Conservation (phyloP, 202 grass and related monocot genomes). For the Brachypodium distachyon region DNA sequence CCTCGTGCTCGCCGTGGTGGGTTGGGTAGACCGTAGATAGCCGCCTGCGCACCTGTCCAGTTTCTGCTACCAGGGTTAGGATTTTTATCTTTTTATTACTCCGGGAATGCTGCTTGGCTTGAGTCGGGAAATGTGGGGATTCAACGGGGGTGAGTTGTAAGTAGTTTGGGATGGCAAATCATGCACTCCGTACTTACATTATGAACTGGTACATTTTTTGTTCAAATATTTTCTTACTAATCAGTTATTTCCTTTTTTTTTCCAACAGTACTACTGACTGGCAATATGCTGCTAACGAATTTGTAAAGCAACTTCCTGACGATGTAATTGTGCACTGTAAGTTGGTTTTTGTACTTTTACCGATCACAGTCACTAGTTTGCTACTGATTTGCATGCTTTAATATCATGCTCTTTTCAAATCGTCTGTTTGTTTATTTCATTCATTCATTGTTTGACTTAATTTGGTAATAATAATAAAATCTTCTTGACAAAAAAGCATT, state of each 20-base stretch:
- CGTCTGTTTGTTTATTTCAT: not conserved
- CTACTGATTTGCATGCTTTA: not conserved
- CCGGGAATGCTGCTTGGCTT: not conserved
- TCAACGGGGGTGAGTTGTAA: too few species aligned
- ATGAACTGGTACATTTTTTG: not conserved
- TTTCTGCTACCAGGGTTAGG: not conserved
- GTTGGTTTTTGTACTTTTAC: constrained; percentile 6
- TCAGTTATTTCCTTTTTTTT: not conserved
- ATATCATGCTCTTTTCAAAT: not conserved
- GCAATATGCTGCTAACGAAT: constrained; percentile 64
- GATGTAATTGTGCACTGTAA: constrained; percentile 74
- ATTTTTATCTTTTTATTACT: too few species aligned
- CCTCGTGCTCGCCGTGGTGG: not conserved
- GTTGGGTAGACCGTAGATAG: not conserved
- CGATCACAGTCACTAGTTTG: not conserved
- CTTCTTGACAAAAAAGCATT: not conserved
- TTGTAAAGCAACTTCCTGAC: constrained; percentile 56
- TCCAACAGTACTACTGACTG: constrained; percentile 57
- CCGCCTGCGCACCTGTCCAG: not conserved
- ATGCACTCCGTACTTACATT: not conserved
- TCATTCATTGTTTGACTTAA: not conserved
- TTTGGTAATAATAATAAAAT: not conserved
- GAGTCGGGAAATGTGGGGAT: not conserved
- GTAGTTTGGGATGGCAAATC: too few species aligned
- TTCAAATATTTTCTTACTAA: not conserved